phyloP scores from a whole-genome alignment of 768 basidiomycete genomes.

The Calocybe indica region DNA sequence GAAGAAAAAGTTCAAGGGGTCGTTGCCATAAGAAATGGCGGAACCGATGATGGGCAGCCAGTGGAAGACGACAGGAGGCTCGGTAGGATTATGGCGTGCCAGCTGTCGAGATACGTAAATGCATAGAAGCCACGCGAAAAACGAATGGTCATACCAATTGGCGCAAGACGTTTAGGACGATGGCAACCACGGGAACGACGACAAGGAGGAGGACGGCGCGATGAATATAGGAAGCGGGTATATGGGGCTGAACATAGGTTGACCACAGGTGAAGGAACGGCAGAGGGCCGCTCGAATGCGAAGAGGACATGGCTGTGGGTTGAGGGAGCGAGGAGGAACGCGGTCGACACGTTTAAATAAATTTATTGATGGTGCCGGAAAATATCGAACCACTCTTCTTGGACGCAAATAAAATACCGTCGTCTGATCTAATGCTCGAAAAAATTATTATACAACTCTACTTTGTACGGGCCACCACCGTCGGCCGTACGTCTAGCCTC shows the following conservation, averaged over 20 bases:
- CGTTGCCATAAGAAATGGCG: constrained; percentile 83
- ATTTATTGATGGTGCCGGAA: constrained; percentile 5
- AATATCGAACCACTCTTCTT: constrained; percentile 3
- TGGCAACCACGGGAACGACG: constrained; percentile 61
- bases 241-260: constrained; percentile 32
- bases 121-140: background rate
- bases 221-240: constrained; percentile 29
- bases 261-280: constrained; percentile 38
- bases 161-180: constrained; percentile 68
- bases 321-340: constrained; percentile 1
- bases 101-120: constrained; percentile 32
- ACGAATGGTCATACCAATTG: constrained; percentile 62
- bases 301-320: constrained; percentile 28
- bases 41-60: constrained; percentile 89
- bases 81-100: constrained; percentile 58
- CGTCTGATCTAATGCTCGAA: background rate
- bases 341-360: constrained; percentile 1
- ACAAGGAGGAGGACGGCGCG: constrained; percentile 44
- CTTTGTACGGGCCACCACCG: background rate
- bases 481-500: constrained; percentile 2
- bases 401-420: no score
- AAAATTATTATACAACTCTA: background rate
- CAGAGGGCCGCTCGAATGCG: constrained; percentile 31
- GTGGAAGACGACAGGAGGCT: constrained; percentile 92
- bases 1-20: constrained; percentile 87